Base-by-base conservation (phyloP, 2,329 filamentous ascomycete species). In the Alternaria conjuncta region DNA sequence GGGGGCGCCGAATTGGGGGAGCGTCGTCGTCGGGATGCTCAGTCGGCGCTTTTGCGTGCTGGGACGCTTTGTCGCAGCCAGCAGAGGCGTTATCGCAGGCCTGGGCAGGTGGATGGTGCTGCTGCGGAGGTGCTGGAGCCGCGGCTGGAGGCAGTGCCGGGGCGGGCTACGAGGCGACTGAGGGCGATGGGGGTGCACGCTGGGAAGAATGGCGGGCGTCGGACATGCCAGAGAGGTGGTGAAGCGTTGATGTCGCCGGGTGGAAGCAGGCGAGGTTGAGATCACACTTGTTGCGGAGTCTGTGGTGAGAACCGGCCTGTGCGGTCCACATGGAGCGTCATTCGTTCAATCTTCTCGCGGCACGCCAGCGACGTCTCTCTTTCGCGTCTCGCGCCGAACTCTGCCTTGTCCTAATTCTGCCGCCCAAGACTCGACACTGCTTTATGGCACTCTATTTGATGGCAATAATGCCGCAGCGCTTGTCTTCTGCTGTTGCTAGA, bases 11-110 rank as follows among this genome's bases (percentile, higher is more conserved):
- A 63, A 63, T 44, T 55, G 60, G 62, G 59, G 51, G 57, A 60
- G 49, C 44, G 32, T 61, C 61, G 57, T 61, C 47, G 68, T 53
- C 54, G 32, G 23, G 58, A 64, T 61, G 72, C 67, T 69, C 64
- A 21, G 49, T 23, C 13, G 26, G 25, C n/a, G 49, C 49, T 15
- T 59, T 50, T 59, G 65, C 28, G 65, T 60, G 64, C 46, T 57
- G 64, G 26, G 72, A 71, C 65, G 66, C 44, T 36, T 51, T 26
- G 60, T 67, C 55, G 68, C 65, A 65, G 64, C 55, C 63, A 59
- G 56, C 56, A 30, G 60, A 62, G 69, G 62, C 68, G 72, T 66
- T 76, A 70, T 76, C 71, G 71, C 68, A 66, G 61, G 68, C 64
- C 65, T 62, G 55, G 60, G 64, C 65, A 59, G 61, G 67, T 70